These are phyloP conservation scores for Hymenoscyphus occultus DNA, from an alignment of 2,329 filamentous ascomycete genomes.

Conservation along the genomic window DNA sequence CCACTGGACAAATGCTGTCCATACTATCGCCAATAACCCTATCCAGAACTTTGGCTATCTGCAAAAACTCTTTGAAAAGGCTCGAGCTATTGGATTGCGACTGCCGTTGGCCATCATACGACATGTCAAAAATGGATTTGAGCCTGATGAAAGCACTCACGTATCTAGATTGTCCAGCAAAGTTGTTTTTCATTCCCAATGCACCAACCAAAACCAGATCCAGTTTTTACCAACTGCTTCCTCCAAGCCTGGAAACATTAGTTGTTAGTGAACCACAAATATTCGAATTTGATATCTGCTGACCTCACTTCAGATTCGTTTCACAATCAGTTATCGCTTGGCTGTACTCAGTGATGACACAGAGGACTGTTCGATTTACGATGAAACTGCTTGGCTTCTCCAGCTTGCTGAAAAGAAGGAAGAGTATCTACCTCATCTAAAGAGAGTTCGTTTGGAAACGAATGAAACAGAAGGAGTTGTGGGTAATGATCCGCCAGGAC, in stretches of 20 bases:
- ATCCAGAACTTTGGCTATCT: not conserved
- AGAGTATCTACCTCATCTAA: not conserved
- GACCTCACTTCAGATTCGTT: not conserved
- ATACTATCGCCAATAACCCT: not conserved
- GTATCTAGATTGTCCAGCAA: constrained; percentile 6
- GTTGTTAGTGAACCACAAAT: not conserved
- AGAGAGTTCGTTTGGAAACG: not conserved
- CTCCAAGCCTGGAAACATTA: not conserved
- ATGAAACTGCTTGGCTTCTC: not conserved
- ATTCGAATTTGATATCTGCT: not conserved
- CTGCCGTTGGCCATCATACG: constrained; percentile 4
- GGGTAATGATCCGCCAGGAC: not conserved
- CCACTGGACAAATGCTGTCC: not conserved
- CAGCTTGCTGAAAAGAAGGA: not conserved
- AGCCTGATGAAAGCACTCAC: constrained; percentile 11
- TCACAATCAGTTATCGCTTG: not conserved
- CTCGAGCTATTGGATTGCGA: constrained; percentile 1
- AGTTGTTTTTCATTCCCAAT: constrained; percentile 1
- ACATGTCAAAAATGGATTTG: constrained; percentile 9
- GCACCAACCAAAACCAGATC: not conserved
- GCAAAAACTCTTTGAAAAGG: not conserved
- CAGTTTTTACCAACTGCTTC: not conserved
- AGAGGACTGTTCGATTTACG: not conserved
- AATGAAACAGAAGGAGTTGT: not conserved
- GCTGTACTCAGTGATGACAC: not conserved